Conservation (phyloP, 2,329 filamentous ascomycete genomes). For the Calonectria pteridis region DNA sequence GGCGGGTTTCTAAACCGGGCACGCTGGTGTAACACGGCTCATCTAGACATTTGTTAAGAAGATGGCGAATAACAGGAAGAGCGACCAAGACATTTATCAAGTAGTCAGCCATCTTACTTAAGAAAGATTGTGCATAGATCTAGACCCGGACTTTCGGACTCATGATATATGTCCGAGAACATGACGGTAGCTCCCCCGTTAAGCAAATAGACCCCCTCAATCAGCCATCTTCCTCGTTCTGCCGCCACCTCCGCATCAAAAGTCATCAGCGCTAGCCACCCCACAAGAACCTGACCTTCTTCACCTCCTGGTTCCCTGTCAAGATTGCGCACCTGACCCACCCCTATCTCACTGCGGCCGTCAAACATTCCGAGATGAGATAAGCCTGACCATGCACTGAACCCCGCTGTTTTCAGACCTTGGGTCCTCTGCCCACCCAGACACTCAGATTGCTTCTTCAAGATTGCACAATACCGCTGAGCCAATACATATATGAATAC, state of each 20-base stretch:
- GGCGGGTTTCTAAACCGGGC: neutral
- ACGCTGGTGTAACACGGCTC: neutral
- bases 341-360: constrained; percentile 1
- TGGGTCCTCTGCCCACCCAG: neutral
- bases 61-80: neutral
- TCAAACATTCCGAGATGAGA: neutral
- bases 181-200: neutral
- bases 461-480: neutral
- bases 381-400: constrained; percentile 5
- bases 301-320: neutral
- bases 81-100: neutral
- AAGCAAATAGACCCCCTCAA: neutral
- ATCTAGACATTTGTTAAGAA: neutral
- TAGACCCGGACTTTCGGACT: constrained; percentile 14
- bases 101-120: neutral
- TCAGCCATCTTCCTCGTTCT: neutral
- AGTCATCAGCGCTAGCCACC: neutral
- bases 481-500: neutral
- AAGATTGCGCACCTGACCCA: constrained; percentile 3
- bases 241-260: neutral
- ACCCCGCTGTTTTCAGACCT: constrained; percentile 1
- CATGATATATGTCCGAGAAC: neutral
- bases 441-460: too few relatives aligned
- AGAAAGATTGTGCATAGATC: neutral
- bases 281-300: neutral